These are phyloP conservation scores for Colletotrichum tabaci DNA, from an alignment of 2,329 filamentous ascomycete species.

Conservation along the genomic window DNA sequence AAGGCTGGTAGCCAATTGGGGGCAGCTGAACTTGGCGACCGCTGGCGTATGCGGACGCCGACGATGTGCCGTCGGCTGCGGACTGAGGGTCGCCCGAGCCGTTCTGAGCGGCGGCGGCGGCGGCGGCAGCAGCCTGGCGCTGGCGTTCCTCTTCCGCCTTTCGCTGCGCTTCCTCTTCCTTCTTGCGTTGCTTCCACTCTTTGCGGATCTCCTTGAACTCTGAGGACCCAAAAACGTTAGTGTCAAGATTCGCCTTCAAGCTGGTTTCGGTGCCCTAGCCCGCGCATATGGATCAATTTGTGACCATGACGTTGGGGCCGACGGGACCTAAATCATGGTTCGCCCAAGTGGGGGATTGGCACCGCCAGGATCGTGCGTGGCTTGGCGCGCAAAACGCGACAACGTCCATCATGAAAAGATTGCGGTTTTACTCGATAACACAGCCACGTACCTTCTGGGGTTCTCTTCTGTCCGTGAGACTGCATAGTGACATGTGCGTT, in stretches of 20 bases:
- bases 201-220: conserved; percentile 99
- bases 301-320: conserved; percentile 19
- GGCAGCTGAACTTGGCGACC: conserved; percentile 77
- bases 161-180: conserved; percentile 93
- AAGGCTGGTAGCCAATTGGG: conserved; percentile 80
- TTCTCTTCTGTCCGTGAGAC: conserved; percentile 93
- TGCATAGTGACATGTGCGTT: conserved; percentile 99
- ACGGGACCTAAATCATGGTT: conserved; percentile 11
- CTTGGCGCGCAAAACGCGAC: neutral
- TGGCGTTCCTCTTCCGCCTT: conserved; percentile 93
- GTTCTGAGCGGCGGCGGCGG: conserved; percentile 68
- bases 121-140: conserved; percentile 59
- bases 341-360: neutral
- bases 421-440: neutral
- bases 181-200: conserved; percentile 99
- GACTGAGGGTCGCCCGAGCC: conserved; percentile 63
- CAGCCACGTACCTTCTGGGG: conserved; percentile 87
- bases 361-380: neutral
- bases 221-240: conserved; percentile 59
- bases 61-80: conserved; percentile 67
- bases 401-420: neutral
- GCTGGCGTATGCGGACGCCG: conserved; percentile 69
- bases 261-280: conserved; percentile 49
- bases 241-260: conserved; percentile 32
- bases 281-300: conserved; percentile 65